Conservation (phyloP, 148 eudicot genomes). For the Rhododendron molle region DNA sequence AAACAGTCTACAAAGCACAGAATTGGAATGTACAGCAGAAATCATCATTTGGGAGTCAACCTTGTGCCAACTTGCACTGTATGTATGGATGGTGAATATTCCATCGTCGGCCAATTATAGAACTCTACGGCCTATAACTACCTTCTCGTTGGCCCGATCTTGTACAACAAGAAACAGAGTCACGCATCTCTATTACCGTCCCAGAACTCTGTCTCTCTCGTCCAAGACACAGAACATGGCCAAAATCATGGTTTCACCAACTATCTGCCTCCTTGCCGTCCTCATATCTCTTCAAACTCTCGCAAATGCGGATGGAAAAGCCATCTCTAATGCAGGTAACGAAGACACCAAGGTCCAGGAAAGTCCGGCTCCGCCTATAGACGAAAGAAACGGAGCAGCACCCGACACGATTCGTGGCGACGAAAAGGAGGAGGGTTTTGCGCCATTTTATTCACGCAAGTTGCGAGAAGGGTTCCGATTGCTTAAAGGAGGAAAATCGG, state of each 20-base stretch:
- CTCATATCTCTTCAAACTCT: background rate
- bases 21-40: background rate
- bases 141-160: background rate
- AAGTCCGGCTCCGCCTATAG: background rate
- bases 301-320: background rate
- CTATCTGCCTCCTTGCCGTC: background rate
- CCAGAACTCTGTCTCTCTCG: background rate
- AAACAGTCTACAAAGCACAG: background rate
- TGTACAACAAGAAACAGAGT: too few species aligned
- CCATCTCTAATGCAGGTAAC: background rate
- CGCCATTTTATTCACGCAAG: background rate
- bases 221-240: background rate
- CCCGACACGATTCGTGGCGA: background rate
- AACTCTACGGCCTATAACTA: background rate
- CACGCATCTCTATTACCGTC: too few species aligned
- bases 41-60: too few species aligned
- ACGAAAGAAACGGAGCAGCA: background rate
- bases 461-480: background rate
- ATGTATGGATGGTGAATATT: background rate
- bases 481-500: background rate
- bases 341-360: background rate
- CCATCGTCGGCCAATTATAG: background rate
- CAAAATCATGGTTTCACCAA: background rate
- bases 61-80: background rate
- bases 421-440: background rate